Conservation (phyloP, 345 rosid species). For the Boechera stricta region DNA sequence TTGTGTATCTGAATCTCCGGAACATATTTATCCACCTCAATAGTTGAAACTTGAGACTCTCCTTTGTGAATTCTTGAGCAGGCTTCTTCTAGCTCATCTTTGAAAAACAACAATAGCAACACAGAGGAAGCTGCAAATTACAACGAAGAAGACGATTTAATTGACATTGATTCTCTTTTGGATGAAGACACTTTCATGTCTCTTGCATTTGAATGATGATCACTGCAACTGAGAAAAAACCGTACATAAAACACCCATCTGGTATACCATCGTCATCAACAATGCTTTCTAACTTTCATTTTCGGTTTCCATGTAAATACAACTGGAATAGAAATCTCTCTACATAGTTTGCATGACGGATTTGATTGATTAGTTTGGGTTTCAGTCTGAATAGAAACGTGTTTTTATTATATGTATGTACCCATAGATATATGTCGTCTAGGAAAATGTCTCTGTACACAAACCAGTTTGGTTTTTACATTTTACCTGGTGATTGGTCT, state of each 20-base stretch:
- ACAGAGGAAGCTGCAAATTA: conserved; percentile 40
- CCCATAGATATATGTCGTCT: conserved; percentile 20
- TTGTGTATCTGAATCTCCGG: background rate
- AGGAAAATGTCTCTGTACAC: conserved; percentile 28
- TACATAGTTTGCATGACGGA: conserved; percentile 11
- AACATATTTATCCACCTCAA: background rate
- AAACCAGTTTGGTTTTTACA: conserved; percentile 19
- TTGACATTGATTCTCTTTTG: conserved; percentile 69
- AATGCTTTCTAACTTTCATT: conserved; percentile 36
- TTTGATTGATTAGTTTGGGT: conserved; percentile 31
- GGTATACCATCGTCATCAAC: conserved; percentile 20
- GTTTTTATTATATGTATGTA: conserved; percentile 22
- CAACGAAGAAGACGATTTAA: conserved; percentile 53
- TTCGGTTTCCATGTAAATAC: conserved; percentile 41
- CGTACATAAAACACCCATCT: conserved; percentile 22
- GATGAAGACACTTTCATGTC: conserved; percentile 82
- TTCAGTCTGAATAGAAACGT: conserved; percentile 14
- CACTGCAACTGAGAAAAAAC: background rate
- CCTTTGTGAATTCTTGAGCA: conserved; percentile 15
- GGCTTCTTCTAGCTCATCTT: conserved; percentile 48
- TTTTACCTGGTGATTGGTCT: conserved; percentile 31
- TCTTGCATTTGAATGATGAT: conserved; percentile 62
- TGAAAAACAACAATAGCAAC: conserved; percentile 44
- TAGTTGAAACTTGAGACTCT: conserved; percentile 14
- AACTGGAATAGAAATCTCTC: conserved; percentile 32